These are phyloP conservation scores for Xylariaceae sp. DNA, from an alignment of 2,329 filamentous ascomycete species.

Conservation along the genomic window DNA sequence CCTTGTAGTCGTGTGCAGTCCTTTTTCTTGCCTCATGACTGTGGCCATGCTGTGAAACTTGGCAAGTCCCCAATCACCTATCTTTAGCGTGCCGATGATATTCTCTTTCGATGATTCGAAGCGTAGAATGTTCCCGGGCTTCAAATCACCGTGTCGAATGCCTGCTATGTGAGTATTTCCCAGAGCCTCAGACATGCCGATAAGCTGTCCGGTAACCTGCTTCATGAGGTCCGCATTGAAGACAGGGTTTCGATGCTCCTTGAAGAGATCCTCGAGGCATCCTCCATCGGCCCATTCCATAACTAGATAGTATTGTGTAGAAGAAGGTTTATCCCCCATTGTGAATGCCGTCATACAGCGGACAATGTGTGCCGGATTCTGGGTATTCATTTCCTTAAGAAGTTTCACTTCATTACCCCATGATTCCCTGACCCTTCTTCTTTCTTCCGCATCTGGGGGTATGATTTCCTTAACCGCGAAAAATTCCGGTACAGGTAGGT, in stretches of 20 bases:
- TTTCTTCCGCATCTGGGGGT: not conserved
- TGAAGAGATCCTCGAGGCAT: not conserved
- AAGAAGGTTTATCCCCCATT: not conserved
- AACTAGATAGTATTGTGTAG: not conserved
- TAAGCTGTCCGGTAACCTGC: not conserved
- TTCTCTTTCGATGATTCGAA: not conserved
- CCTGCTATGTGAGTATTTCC: not conserved
- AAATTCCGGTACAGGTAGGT: not conserved
- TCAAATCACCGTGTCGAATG: not conserved
- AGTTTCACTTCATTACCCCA: not conserved
- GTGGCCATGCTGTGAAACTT: not conserved
- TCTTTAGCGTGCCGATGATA: not conserved
- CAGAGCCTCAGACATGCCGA: not conserved
- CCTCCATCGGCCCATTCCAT: not conserved
- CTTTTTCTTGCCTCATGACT: not conserved
- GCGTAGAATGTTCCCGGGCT: not conserved
- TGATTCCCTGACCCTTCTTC: not conserved
- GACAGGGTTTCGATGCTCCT: not conserved
- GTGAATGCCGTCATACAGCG: not conserved
- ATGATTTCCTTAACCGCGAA: not conserved
- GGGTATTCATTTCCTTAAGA: not conserved
- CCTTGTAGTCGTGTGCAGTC: not conserved
- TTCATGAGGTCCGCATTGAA: not conserved
- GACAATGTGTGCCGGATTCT: not conserved
- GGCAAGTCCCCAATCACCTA: not conserved